Evolutionary conservation across 192 early-diverging fungal genomes (phyloP), one percentile per base, ranked within the genome.

Genomic region (Podila horticola): DNA sequence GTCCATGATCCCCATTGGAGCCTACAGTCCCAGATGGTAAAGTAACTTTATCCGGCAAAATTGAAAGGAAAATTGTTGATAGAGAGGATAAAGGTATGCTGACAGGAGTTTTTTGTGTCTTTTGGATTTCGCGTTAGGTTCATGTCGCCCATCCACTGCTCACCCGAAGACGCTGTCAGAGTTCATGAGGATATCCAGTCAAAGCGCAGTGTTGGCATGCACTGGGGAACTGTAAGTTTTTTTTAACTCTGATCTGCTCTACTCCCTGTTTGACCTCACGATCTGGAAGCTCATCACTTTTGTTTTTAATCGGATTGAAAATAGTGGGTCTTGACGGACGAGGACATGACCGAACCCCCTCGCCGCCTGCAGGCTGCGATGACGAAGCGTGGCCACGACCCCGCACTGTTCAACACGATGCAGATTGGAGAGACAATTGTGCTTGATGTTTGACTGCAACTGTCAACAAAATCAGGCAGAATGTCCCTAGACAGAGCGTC

Each of bases 1-100:
- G 2, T 82, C 91, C 12, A 89, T 90, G 67, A 92, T 97, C 52
- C 94, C 95, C 2, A 96, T 97, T 67, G 96, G 96, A 12, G 94
- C 96, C 0, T 97, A 95, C 64, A 85, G 82, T 20, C 95, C 95
- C 10, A 88, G 94, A 50, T 84, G 76, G 75, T 69, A 61, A 61
- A 7, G 10, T 13, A n/a, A 7, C 24, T 1, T 1, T 28, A 11
- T 22, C 26, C 2, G 55, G 1, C 55, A 20, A 3, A 57, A n/a
- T 57, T 57, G n/a, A 12, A 2, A 12, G 15, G n/a, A 9, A 17
- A 0, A 55, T 12, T 36, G 34, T 36, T 36, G 34, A 6, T 36
- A 6, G 34, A 36, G 34, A 36, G 34, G 34, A 36, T 10, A 36
- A 36, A 36, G 34, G 31, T 31, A 36, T 36, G 8, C 6, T 36